Percentiles rank a stretch among this genome's conserved stretches.
Conservation (phyloP, 1,284 basidiomycete species). For the Ustilago curta region DNA sequence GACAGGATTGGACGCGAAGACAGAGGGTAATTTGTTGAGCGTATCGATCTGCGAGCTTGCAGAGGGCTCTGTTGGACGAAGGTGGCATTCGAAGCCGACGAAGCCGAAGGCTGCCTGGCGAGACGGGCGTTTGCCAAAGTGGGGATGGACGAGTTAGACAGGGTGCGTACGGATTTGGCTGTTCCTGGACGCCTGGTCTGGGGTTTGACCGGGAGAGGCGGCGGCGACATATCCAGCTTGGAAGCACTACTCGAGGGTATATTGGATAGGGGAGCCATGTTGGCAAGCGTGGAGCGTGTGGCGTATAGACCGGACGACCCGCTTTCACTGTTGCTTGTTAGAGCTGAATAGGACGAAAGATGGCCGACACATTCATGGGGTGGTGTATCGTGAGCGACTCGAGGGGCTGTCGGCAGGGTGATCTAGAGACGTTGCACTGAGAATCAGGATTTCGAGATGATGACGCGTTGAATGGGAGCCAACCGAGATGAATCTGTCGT, state of each 20-base stretch:
- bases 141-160: conserved; percentile 20
- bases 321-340: conserved; percentile 14
- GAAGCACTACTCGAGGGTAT: neutral
- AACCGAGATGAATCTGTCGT: neutral
- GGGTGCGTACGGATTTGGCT: conserved; percentile 14
- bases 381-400: neutral
- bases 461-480: neutral
- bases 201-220: conserved; percentile 20
- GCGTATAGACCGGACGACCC: conserved; percentile 2
- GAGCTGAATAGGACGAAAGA: neutral
- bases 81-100: conserved; percentile 20
- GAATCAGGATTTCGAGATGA: neutral
- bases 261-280: conserved; percentile 22
- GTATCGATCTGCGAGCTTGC: conserved; percentile 16
- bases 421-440: neutral
- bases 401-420: neutral
- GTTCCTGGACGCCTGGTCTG: conserved; percentile 2
- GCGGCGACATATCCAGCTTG: conserved; percentile 7
- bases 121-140: conserved; percentile 15
- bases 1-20: conserved; percentile 23
- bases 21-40: conserved; percentile 17
- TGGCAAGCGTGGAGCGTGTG: conserved; percentile 5
- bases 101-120: conserved; percentile 20
- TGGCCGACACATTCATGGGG: neutral
- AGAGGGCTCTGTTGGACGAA: conserved; percentile 12